These are phyloP conservation scores for Suillus paluster DNA, from an alignment of 768 basidiomycete species.

Conservation along the genomic window DNA sequence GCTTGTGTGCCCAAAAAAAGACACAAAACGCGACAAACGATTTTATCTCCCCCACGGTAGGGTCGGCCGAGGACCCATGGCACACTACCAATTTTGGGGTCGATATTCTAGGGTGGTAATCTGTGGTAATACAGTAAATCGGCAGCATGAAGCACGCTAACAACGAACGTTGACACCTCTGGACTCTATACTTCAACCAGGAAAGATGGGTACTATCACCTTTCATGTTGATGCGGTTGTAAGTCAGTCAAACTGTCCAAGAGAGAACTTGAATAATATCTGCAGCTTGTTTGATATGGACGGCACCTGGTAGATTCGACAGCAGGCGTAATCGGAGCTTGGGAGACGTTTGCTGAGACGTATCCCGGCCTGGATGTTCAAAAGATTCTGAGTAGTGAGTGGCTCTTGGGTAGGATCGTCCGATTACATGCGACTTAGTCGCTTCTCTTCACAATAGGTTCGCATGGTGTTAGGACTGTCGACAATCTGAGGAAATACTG, in stretches of 20 bases:
- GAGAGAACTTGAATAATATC: not conserved
- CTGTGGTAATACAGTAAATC: not conserved
- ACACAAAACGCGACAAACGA: too few species aligned
- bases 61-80: not conserved
- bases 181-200: constrained; percentile 19
- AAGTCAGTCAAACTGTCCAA: constrained; percentile 17
- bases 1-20: too few species aligned
- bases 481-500: constrained; percentile 82
- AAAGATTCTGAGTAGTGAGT: constrained; percentile 65
- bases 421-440: not conserved
- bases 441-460: constrained; percentile 43
- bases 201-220: constrained; percentile 35
- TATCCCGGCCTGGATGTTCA: constrained; percentile 70
- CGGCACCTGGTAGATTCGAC: constrained; percentile 86
- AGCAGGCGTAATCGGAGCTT: constrained; percentile 80
- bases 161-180: constrained; percentile 9
- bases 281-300: constrained; percentile 82
- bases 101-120: constrained; percentile 2
- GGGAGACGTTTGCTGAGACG: constrained; percentile 73
- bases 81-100: not conserved
- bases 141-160: not conserved
- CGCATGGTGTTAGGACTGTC: constrained; percentile 83
- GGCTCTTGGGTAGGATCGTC: constrained; percentile 12
- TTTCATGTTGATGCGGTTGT: constrained; percentile 48
- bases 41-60: not conserved